Base-by-base conservation (phyloP, 2,329 filamentous ascomycete species). In the Emericellopsis cladophorae region DNA sequence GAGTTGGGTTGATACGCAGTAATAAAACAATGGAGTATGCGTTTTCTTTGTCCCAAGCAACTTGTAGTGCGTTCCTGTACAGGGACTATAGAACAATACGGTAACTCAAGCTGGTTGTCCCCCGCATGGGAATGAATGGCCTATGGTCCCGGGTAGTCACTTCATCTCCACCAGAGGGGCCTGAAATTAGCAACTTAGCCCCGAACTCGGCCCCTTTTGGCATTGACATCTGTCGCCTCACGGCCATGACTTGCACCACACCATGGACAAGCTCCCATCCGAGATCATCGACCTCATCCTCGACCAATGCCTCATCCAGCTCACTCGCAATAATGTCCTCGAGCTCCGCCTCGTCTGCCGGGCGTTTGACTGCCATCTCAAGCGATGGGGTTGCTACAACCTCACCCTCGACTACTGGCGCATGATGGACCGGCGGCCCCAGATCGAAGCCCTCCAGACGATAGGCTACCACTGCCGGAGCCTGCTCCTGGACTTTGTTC, bases 401-500 rank as follows among this genome's bases (percentile, higher is more conserved):
- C 54, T 74, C 11, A 65, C 65, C 40, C 51, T 75, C 15, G 70
- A 73, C 38, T 72, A 67, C 50, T 66, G 66, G 11, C 62, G 68
- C 23, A 60, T 74, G 43, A 54, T 47, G 26, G 47, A 51, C 14
- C 47, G 46, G 15, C 61, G 52, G 5, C 63, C 60, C 2, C 53
- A 59, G 39, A 44, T 60, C n/a, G 57, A 61, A 48, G 62, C 61
- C 7, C 51, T 73, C n/a, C 58, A 62, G 46, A 64, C 61, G 3
- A 59, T 70, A 39, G 68, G 66, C 3, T 58, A 61, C 24, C 55
- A 67, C n/a, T 70, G 67, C 57, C 64, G 64, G 47, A 64, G 66
- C 24, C 48, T 74, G 5, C 70, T 67, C 43, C 57, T 74, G 37
- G 70, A 74, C 48, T 54, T 74, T 51, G 72, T 70, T 66, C 60